Percentiles rank a stretch among this genome's conserved stretches.
Conservation (phyloP, 139 green algal species). For the Desmodesmus armatus region DNA sequence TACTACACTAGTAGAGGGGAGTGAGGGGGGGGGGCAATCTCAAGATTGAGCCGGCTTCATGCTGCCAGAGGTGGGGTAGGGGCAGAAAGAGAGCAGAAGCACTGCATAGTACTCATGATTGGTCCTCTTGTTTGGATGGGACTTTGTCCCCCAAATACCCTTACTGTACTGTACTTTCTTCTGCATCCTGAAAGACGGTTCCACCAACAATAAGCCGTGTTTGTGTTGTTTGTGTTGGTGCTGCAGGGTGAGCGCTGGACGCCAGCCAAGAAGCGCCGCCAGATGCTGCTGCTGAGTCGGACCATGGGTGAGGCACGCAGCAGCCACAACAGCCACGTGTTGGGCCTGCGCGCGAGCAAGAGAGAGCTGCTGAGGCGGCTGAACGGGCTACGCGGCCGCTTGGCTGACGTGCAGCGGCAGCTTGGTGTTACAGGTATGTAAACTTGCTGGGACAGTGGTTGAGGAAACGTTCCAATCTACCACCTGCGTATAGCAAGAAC, state of each 20-base stretch:
- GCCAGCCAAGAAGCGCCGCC: conserved; percentile 66
- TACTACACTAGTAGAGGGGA: no score
- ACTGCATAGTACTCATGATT: no score
- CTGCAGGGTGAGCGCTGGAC: conserved; percentile 74
- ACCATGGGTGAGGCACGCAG: conserved; percentile 62
- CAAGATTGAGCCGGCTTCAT: no score
- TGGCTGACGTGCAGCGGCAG: conserved; percentile 52
- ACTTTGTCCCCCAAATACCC: no score
- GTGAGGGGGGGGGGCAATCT: no score
- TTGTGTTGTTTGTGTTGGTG: neutral
- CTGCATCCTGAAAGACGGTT: neutral
- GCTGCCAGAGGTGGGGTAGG: no score
- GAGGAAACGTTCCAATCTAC: no score
- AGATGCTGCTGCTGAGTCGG: conserved; percentile 78
- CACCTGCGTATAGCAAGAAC: no score
- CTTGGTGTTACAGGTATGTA: conserved; percentile 47
- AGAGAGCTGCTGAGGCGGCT: conserved; percentile 46
- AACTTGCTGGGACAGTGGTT: no score
- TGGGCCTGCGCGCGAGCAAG: conserved; percentile 75
- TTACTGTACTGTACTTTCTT: no score
- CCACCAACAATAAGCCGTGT: neutral
- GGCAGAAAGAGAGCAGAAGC: no score
- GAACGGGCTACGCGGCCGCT: neutral
- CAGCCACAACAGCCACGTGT: conserved; percentile 78
- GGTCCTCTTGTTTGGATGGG: no score